Evolutionary conservation across 176 grass and related monocot species (phyloP), one percentile per base, ranked within the genome.

Genomic region (Zea luxurians): DNA sequence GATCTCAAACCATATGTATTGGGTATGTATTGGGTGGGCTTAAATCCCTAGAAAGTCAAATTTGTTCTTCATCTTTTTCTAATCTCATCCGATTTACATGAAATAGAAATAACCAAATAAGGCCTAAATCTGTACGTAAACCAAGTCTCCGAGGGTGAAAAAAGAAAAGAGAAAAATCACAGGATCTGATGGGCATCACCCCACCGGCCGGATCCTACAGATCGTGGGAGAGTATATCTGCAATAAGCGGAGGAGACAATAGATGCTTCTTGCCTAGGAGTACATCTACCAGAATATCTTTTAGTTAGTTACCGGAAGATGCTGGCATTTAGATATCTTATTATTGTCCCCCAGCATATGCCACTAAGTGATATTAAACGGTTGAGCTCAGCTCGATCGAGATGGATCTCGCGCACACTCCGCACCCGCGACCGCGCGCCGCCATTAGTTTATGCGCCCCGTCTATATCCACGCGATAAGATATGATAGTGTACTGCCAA

Each of bases 201-300:
- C 6, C 43, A 44, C 79, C 27, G 27, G 27, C 44, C 60, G 13
- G 47, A 88, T 79, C 75, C 7, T 59, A 53, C 46, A 71, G 71
- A 65, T 89, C 77, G 12, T 7, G 0, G 18, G 65, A 73, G 59
- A 73, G 59, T 11, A 55, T 52, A 80, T 69, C 57, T 74, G 61
- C 77, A 20, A 64, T 43, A 46, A 76, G 27, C 27, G 27, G 27
- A 27, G 27, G 58, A 66, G 71, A 76, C 82, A 85, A 10, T 10
- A 77, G 87, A 89, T 85, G 87, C 72, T 85, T 84, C 87, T 85
- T 81, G 87, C 66, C 61, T 50, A 66, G 72, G 58, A 81, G 63
- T 68, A 34, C 48, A 79, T 48, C 77, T 84, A 76, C 76, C 77
- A 70, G 86, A 54, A 84, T 49, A 70, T 49, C 45, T 48, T 47